These are phyloP conservation scores for Ruellia speciosa DNA, from an alignment of 305 asterid genomes.

Conservation along the genomic window DNA sequence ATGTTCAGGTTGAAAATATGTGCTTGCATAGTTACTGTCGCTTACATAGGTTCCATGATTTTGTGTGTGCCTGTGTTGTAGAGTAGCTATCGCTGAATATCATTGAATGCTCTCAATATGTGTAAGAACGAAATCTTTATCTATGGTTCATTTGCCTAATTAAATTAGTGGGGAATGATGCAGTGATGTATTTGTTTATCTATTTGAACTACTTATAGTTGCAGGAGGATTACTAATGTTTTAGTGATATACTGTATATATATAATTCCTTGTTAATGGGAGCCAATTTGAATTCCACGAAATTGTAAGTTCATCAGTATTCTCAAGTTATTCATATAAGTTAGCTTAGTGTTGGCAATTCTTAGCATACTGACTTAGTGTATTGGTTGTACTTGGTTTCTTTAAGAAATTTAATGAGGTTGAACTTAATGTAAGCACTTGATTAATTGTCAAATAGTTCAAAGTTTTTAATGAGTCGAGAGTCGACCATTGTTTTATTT, in stretches of 20 bases:
- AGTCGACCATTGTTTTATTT: conserved; percentile 4
- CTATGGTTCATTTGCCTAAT: no score
- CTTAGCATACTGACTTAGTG: neutral
- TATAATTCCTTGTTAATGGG: neutral
- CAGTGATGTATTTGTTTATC: no score
- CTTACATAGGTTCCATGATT: neutral
- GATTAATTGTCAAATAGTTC: neutral
- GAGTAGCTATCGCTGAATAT: neutral
- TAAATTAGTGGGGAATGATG: no score
- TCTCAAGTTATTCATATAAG: neutral
- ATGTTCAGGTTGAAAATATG: neutral
- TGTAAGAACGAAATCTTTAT: no score
- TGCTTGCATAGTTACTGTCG: neutral
- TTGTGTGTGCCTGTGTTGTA: neutral
- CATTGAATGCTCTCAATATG: no score
- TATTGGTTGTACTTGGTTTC: no score
- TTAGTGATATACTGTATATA: no score
- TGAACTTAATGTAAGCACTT: neutral
- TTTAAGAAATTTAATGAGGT: neutral
- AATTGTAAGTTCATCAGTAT: conserved; percentile 10
- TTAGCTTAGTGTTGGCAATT: neutral
- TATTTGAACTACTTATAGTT: no score
- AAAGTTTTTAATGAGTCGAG: neutral
- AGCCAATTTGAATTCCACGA: no score
- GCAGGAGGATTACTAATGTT: no score